Percentiles rank a stretch among this genome's conserved stretches.
Conservation (phyloP, 345 rosid species). For the Hibiscus tridactylites region DNA sequence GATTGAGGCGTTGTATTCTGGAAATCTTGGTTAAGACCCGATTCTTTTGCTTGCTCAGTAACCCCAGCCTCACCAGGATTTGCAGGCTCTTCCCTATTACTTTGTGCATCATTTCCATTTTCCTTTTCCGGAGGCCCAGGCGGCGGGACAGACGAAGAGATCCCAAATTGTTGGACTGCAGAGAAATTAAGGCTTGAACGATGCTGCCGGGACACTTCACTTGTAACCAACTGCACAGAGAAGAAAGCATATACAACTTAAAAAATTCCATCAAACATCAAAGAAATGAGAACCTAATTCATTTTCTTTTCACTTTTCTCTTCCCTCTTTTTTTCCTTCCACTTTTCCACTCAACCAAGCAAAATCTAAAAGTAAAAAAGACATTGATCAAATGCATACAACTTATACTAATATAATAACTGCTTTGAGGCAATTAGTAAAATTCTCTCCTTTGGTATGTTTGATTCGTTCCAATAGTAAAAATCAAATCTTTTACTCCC, state of each 20-base stretch:
- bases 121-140: slow-evolving; percentile 43
- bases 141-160: slow-evolving; percentile 61
- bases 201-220: slow-evolving; percentile 38
- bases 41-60: slow-evolving; percentile 22
- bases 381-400: background rate
- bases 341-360: too few species aligned
- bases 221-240: slow-evolving; percentile 28
- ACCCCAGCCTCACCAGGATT: slow-evolving; percentile 17
- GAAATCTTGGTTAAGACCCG: slow-evolving; percentile 33
- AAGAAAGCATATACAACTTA: background rate
- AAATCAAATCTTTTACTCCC: background rate
- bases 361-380: background rate
- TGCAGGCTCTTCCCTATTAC: slow-evolving; percentile 14
- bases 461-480: background rate
- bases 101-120: slow-evolving; percentile 17
- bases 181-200: slow-evolving; percentile 27
- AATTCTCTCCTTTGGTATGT: background rate
- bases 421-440: background rate
- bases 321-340: too few species aligned
- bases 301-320: too few species aligned
- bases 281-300: background rate
- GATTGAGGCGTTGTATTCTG: slow-evolving; percentile 20
- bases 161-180: slow-evolving; percentile 40
- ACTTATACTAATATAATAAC: background rate
- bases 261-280: background rate